Conservation (phyloP, 2,329 filamentous ascomycete genomes). For the Botrytis medusae region DNA sequence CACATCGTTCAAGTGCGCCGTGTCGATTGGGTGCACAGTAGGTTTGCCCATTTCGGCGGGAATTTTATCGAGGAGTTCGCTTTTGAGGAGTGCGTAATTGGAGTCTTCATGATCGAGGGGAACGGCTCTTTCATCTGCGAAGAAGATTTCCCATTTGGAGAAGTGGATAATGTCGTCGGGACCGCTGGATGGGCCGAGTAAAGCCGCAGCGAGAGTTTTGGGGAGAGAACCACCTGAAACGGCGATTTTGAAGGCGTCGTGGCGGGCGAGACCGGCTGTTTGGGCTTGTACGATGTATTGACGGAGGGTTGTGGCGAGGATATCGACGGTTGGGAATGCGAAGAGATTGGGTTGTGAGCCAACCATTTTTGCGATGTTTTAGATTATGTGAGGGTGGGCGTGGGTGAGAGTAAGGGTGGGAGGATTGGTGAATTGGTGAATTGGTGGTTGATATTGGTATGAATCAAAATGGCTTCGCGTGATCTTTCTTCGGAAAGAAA, state of each 20-base stretch:
- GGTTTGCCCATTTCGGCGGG: slow-evolving; percentile 64
- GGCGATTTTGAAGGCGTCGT: slow-evolving; percentile 83
- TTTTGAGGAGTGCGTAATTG: slow-evolving; percentile 87
- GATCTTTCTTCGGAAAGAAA: not conserved
- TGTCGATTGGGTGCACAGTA: slow-evolving; percentile 76
- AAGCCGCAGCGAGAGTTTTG: slow-evolving; percentile 79
- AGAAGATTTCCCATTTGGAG: slow-evolving; percentile 95
- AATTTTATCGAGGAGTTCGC: slow-evolving; percentile 86
- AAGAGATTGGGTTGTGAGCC: slow-evolving; percentile 64
- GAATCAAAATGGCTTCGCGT: not conserved
- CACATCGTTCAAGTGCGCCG: slow-evolving; percentile 64
- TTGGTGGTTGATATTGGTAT: not conserved
- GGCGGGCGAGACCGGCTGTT: slow-evolving; percentile 74
- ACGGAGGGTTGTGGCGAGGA: slow-evolving; percentile 75
- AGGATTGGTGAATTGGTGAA: not conserved
- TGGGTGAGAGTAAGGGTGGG: not conserved
- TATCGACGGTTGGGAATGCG: slow-evolving; percentile 68
- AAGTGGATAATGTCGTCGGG: slow-evolving; percentile 68
- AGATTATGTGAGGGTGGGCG: not conserved
- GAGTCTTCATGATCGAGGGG: slow-evolving; percentile 89
- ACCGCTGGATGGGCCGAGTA: slow-evolving; percentile 58
- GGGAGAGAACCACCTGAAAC: slow-evolving; percentile 94
- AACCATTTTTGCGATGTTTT: slow-evolving; percentile 24
- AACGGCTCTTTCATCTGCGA: slow-evolving; percentile 94
- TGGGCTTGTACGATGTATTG: slow-evolving; percentile 81